Base-by-base conservation (phyloP, 768 basidiomycete genomes). In the Flagelloscypha sp. region DNA sequence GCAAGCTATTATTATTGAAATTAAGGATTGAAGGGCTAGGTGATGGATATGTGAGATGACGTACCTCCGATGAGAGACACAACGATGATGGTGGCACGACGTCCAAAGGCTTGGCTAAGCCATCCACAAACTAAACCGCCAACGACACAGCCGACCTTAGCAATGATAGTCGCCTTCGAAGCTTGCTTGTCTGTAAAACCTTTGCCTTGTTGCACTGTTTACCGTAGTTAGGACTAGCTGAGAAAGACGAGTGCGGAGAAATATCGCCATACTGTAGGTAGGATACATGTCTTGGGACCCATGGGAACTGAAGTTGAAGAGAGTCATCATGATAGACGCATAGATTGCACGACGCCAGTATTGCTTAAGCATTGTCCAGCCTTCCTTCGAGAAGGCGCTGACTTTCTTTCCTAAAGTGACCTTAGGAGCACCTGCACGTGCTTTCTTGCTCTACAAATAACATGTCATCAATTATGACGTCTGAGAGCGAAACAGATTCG, bases 301-400 rank as follows among this genome's bases (percentile, higher is more conserved):
- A n/a, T n/a, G n/a, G 11, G 65, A 65, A 36, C 69, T 55, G 47
- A 72, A 68, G 46, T 70, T 72, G 57, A 70, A 71, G 3, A 60
- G 71, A 3, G 68, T 68, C 74, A 80, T 74, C 41, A 80, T 61
- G 27, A 78, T 52, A 24, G 79, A 59, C 1, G 70, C 72, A 45
- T 79, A 80, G 31, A 79, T 64, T 47, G 72, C 74, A 11, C 71
- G 44, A 4, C 64, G 43, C 76, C 76, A 79, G 45, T 81, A 71
- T 11, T 43, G 52, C 54, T 61, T 75, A 21, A 79, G 57, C 73
- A 80, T 80, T 31, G 52, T 48, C 22, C 64, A 58, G 0, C 69
- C 63, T 50, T 80, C 78, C 31, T 44, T 62, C n/a, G 78, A 12
- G 65, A 84, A 84, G 2, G 61, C 42, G 46, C 53, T 57, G 2